Percentiles rank a stretch among this genome's conserved stretches.
phyloP scores from a whole-genome alignment of 2,329 filamentous ascomycete species.

The Calonectria hawksworthii region DNA sequence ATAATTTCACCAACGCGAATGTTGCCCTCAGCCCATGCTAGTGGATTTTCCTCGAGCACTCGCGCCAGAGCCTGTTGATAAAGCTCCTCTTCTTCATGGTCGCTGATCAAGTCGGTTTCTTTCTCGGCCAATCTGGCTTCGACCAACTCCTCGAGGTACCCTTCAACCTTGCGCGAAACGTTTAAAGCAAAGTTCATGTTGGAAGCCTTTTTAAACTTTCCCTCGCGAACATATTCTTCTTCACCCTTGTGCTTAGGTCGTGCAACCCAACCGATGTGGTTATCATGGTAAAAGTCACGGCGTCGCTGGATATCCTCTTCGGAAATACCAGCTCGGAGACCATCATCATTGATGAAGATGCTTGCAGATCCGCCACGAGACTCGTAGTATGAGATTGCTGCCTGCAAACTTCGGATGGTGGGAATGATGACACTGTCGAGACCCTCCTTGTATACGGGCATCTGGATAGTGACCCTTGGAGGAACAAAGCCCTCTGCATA shows the following conservation, averaged over 20 bases:
- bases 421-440: slow-evolving; percentile 14
- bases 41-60: slow-evolving; percentile 61
- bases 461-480: slow-evolving; percentile 16
- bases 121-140: slow-evolving; percentile 34
- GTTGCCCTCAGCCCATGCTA: slow-evolving; percentile 29
- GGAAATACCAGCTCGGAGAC: slow-evolving; percentile 7
- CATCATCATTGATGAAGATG: slow-evolving; percentile 22
- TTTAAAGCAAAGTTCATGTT: slow-evolving; percentile 28
- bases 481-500: slow-evolving; percentile 50
- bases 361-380: slow-evolving; percentile 15
- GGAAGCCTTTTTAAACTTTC: slow-evolving; percentile 22
- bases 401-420: slow-evolving; percentile 12
- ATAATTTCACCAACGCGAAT: slow-evolving; percentile 24
- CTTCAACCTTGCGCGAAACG: slow-evolving; percentile 30
- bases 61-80: slow-evolving; percentile 65
- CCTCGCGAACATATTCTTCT: slow-evolving; percentile 9
- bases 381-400: slow-evolving; percentile 21
- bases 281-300: slow-evolving; percentile 24
- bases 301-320: slow-evolving; percentile 14
- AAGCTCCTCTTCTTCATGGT: slow-evolving; percentile 55
- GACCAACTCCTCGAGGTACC: slow-evolving; percentile 58
- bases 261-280: slow-evolving; percentile 18
- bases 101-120: slow-evolving; percentile 40
- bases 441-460: slow-evolving; percentile 21
- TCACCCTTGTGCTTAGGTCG: slow-evolving; percentile 60